A percentile compares a stretch with the other conserved stretches of the same genome.
phyloP scores from a whole-genome alignment of 1,139 yeast genomes.

The Arxiozyma slooffiae region DNA sequence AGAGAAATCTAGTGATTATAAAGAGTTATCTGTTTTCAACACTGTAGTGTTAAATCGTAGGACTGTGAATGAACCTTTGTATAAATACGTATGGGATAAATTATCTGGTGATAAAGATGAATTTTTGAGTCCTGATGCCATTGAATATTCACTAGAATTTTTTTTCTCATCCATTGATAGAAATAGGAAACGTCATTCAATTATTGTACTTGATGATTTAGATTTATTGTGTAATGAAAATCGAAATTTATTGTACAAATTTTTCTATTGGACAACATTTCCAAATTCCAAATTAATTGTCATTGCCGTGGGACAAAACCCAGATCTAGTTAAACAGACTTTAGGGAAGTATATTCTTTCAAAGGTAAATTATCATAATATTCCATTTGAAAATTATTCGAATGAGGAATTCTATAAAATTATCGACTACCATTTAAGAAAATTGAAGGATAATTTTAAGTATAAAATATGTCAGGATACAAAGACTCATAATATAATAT shows the following conservation, averaged over 20 bases:
- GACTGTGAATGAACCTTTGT: slow-evolving; percentile 30
- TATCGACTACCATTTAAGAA: slow-evolving; percentile 74
- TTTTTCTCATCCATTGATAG: slow-evolving; percentile 31
- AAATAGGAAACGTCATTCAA: slow-evolving; percentile 31
- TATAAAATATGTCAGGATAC: slow-evolving; percentile 1
- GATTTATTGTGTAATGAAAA: slow-evolving; percentile 62
- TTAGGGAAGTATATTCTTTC: slow-evolving; percentile 49
- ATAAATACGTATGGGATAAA: slow-evolving; percentile 46
- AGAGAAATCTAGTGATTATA: slow-evolving; percentile 28
- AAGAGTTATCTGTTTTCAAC: slow-evolving; percentile 45
- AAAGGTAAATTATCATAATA: background rate
- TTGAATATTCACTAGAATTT: slow-evolving; percentile 36
- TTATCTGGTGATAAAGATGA: slow-evolving; percentile 42
- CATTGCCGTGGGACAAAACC: slow-evolving; percentile 81
- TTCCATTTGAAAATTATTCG: slow-evolving; percentile 4
- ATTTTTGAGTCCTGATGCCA: slow-evolving; percentile 49
- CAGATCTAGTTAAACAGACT: slow-evolving; percentile 81
- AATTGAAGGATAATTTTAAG: slow-evolving; percentile 36
- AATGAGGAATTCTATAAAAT: slow-evolving; percentile 55
- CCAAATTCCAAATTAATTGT: slow-evolving; percentile 64
- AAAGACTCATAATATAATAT: background rate
- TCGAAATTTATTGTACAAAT: slow-evolving; percentile 60
- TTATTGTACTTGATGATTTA: slow-evolving; percentile 73
- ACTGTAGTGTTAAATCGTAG: slow-evolving; percentile 76
- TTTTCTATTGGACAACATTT: slow-evolving; percentile 88